phyloP scores from a whole-genome alignment of 2,329 filamentous ascomycete species.

The Penicillium sp. region DNA sequence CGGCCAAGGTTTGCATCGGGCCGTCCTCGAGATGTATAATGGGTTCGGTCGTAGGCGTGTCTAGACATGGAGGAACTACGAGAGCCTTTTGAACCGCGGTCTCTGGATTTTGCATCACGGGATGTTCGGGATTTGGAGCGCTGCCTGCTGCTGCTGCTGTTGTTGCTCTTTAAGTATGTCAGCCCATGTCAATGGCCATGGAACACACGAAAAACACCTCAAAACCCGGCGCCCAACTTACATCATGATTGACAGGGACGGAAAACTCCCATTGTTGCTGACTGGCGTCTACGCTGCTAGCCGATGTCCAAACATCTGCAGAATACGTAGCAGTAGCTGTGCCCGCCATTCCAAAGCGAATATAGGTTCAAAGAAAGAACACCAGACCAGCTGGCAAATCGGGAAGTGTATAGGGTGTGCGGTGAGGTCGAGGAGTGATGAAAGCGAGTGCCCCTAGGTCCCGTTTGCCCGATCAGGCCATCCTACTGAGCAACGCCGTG shows the following conservation, averaged over 20 bases:
- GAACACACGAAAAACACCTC: not conserved
- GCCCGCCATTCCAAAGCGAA: conserved; percentile 44
- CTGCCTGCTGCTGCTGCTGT: conserved; percentile 24
- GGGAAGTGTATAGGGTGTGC: conserved; percentile 7
- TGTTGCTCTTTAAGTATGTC: not conserved
- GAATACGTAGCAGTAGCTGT: conserved; percentile 45
- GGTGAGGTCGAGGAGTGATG: conserved; percentile 13
- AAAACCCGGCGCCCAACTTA: conserved; percentile 29
- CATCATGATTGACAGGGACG: conserved; percentile 42
- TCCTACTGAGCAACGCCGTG: conserved; percentile 28
- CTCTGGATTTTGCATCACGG: conserved; percentile 41
- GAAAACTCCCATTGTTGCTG: conserved; percentile 45
- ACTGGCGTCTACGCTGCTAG: conserved; percentile 37
- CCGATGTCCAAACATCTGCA: conserved; percentile 45
- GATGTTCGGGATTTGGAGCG: conserved; percentile 42
- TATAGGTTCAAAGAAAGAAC: conserved; percentile 25
- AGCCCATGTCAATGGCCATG: not conserved
- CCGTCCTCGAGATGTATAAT: conserved; percentile 39
- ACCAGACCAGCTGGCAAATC: conserved; percentile 42
- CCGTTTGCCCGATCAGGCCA: conserved; percentile 34
- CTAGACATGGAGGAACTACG: conserved; percentile 46
- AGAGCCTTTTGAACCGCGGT: conserved; percentile 42
- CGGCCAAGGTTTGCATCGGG: conserved; percentile 40
- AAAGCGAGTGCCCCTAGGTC: conserved; percentile 23
- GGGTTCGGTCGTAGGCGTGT: conserved; percentile 35